These are phyloP conservation scores for Litsea cubeba DNA, from an alignment of 164 flowering plant species.

Conservation along the genomic window DNA sequence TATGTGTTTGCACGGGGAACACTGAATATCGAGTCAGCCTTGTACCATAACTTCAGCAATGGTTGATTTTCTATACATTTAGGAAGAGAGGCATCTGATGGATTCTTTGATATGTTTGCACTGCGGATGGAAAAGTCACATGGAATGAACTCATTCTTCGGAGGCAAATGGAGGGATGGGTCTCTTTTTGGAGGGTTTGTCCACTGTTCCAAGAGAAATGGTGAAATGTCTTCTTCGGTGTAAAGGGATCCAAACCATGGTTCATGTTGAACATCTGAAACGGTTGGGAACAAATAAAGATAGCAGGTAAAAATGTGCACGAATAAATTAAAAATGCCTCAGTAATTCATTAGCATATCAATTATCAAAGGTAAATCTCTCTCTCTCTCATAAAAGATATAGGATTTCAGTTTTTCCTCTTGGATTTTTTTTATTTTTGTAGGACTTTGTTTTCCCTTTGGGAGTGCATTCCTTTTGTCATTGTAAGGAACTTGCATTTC, in stretches of 20 bases:
- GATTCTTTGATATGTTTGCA: slow-evolving; percentile 16
- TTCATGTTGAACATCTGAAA: slow-evolving; percentile 60
- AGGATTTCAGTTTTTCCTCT: no score
- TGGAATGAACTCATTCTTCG: slow-evolving; percentile 85
- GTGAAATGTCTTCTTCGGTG: slow-evolving; percentile 66
- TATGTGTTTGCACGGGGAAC: slow-evolving; percentile 93
- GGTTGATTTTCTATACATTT: slow-evolving; percentile 75
- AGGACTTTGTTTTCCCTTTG: no score
- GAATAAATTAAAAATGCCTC: background rate
- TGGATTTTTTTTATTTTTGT: no score
- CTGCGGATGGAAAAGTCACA: slow-evolving; percentile 71
- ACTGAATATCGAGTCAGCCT: slow-evolving; percentile 75
- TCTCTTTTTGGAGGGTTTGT: slow-evolving; percentile 69
- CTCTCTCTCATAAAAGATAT: no score
- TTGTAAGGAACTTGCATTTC: no score
- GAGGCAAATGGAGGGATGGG: slow-evolving; percentile 63
- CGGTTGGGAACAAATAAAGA: background rate
- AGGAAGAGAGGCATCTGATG: slow-evolving; percentile 34
- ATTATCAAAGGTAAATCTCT: no score
- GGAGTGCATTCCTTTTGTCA: no score
- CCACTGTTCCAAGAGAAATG: slow-evolving; percentile 63
- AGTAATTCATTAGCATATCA: no score
- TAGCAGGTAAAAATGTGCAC: background rate
- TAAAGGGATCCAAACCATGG: slow-evolving; percentile 94
- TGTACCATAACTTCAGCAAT: slow-evolving; percentile 84